Evolutionary conservation across 331 rosid genomes (phyloP), one percentile per base, ranked within the genome.

Genomic region (Ulmus americana): DNA sequence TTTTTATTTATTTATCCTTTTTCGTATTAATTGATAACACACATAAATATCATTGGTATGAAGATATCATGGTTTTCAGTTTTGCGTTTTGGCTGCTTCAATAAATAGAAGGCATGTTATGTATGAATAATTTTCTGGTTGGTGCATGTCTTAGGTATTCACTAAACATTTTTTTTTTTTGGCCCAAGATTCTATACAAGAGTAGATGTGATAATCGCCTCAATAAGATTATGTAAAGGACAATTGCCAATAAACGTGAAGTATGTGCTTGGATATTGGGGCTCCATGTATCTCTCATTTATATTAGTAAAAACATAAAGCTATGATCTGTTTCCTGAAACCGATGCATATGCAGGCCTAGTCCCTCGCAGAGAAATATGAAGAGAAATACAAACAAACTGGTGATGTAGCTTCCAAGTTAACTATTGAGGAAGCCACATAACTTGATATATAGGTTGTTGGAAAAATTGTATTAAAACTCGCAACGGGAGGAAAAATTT

Each of bases 381-480:
- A 94, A 76, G 95, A 81, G 76, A 94, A 94, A 73, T 94, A 76
- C 67, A 94, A 87, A 80, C 95, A 90, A 82, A 71, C 80, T 66
- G 99, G 99, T 68, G 99, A 87, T 84, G 81, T 94, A 76, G 95
- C 97, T 75, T 94, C 99, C 81, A 94, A 79, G 66, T 83, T 94
- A 76, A 85, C 90, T 22, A 73, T 87, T 39, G 99, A 90, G 76
- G 99, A 94, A 78, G 83, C 97, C 64, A 84, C 95, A 48, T 94
- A 90, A 74, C 92, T 90, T 71, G 97, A 90, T 78, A 76, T 94
- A 65, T 97, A 94, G 97, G 99, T 94, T n/a, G n/a, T n/a, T n/a
- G n/a, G n/a, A n/a, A n/a, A n/a, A n/a, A n/a, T n/a, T n/a, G n/a
- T n/a, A n/a, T n/a, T n/a, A n/a, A n/a, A n/a, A n/a, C n/a, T n/a